These are phyloP conservation scores for Xenoacremonium recifei DNA, from an alignment of 2,329 filamentous ascomycete genomes.

Conservation along the genomic window DNA sequence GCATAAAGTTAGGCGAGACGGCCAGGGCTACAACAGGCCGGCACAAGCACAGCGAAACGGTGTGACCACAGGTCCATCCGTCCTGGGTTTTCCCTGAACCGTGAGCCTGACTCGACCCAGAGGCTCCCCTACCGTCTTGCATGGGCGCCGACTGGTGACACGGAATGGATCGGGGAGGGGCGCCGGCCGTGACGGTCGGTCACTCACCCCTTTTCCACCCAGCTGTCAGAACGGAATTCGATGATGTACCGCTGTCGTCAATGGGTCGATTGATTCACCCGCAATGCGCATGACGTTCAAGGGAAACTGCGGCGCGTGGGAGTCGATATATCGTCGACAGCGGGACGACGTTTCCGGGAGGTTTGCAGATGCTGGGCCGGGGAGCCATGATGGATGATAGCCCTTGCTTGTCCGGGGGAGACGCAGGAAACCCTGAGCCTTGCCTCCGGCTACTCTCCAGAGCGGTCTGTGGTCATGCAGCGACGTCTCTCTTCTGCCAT, in stretches of 20 bases:
- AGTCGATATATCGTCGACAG: not conserved
- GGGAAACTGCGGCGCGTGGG: not conserved
- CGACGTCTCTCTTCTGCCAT: constrained; percentile 8
- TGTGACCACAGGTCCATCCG: not conserved
- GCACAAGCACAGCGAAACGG: constrained; percentile 7
- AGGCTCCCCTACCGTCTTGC: constrained; percentile 15
- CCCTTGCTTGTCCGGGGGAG: not conserved
- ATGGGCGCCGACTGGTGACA: constrained; percentile 14
- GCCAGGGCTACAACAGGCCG: not conserved
- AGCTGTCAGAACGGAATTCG: constrained; percentile 4
- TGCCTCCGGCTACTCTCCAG: not conserved
- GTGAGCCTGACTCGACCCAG: too few species aligned
- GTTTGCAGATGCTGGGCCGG: too few species aligned
- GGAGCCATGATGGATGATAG: too few species aligned
- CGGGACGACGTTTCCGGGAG: too few species aligned
- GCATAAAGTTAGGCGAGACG: constrained; percentile 5
- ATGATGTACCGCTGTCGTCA: constrained; percentile 1
- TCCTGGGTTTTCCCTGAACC: constrained; percentile 10
- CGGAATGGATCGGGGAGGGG: constrained; percentile 17
- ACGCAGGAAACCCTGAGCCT: not conserved
- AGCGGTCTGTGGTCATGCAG: constrained; percentile 8
- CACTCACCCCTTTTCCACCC: constrained; percentile 14
- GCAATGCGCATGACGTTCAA: not conserved
- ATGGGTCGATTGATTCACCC: not conserved
- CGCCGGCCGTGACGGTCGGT: too few species aligned